These are phyloP conservation scores for Huiozyma sinensis DNA, from an alignment of 805 yeast species.

Conservation along the genomic window DNA sequence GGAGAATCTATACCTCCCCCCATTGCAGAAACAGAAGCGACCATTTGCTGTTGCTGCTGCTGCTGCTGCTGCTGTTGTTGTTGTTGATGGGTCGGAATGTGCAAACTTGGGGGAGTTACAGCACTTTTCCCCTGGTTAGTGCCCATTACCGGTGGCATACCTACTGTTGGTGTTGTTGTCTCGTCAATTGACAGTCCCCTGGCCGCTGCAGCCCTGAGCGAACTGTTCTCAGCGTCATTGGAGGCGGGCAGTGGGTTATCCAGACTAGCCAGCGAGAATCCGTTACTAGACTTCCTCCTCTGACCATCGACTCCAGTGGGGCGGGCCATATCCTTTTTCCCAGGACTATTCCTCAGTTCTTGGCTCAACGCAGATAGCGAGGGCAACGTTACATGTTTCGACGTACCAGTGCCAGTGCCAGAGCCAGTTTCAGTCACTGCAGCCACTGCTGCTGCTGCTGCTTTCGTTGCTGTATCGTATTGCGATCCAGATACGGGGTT, in stretches of 20 bases:
- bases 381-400: no score
- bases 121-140: not conserved
- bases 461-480: no score
- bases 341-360: no score
- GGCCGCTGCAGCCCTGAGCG: not conserved
- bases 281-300: conserved; percentile 7
- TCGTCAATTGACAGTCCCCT: not conserved
- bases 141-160: not conserved
- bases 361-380: no score
- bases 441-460: no score
- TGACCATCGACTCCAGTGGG: not conserved
- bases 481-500: no score
- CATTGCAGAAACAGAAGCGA: conserved; percentile 7
- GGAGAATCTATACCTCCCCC: conserved; percentile 15
- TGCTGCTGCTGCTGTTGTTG: not conserved
- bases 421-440: no score
- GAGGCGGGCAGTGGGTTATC: conserved; percentile 23
- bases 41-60: not conserved
- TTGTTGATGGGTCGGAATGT: conserved; percentile 2
- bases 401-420: no score
- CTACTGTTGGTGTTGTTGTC: not conserved
- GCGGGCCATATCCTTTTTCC: no score
- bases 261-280: conserved; percentile 23
- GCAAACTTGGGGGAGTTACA: not conserved
- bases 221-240: not conserved